These are phyloP conservation scores for Metarhizium humberi DNA, from an alignment of 2,329 filamentous ascomycete species.

Conservation along the genomic window DNA sequence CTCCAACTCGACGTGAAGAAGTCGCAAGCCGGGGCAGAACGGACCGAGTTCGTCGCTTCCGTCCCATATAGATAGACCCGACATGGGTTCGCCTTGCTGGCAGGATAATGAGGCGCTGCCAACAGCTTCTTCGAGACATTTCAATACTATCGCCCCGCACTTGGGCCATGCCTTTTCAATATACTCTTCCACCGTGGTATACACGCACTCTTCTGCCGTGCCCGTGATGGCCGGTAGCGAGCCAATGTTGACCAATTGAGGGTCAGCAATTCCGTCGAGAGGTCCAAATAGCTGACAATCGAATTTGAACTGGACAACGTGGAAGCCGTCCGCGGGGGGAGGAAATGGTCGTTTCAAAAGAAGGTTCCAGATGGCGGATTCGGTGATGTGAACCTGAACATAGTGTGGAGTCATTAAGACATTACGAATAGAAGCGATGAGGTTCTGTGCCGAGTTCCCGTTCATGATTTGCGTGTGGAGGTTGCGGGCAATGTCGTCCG, in stretches of 20 bases:
- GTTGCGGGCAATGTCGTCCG: conserved; percentile 24
- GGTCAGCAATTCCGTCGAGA: conserved; percentile 18
- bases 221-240: conserved; percentile 24
- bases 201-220: conserved; percentile 21
- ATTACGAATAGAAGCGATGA: conserved; percentile 20
- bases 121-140: conserved; percentile 23
- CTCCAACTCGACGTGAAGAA: conserved; percentile 26
- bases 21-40: conserved; percentile 20
- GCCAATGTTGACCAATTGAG: conserved; percentile 19
- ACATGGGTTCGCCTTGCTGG: conserved; percentile 15
- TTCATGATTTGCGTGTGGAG: conserved; percentile 19
- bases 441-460: conserved; percentile 17
- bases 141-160: conserved; percentile 19
- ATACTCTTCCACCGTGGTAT: conserved; percentile 25
- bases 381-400: conserved; percentile 28
- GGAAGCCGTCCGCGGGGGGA: conserved; percentile 24
- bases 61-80: conserved; percentile 28
- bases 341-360: conserved; percentile 19
- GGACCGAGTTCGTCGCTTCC: conserved; percentile 16
- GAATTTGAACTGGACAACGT: conserved; percentile 25
- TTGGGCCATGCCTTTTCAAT: conserved; percentile 21
- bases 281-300: conserved; percentile 23
- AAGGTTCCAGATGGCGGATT: conserved; percentile 27
- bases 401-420: conserved; percentile 24
- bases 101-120: conserved; percentile 16